Evolutionary conservation across 2,329 filamentous ascomycete species (phyloP), one percentile per base, ranked within the genome.

Genomic region (Ascochyta viciae-villosae): DNA sequence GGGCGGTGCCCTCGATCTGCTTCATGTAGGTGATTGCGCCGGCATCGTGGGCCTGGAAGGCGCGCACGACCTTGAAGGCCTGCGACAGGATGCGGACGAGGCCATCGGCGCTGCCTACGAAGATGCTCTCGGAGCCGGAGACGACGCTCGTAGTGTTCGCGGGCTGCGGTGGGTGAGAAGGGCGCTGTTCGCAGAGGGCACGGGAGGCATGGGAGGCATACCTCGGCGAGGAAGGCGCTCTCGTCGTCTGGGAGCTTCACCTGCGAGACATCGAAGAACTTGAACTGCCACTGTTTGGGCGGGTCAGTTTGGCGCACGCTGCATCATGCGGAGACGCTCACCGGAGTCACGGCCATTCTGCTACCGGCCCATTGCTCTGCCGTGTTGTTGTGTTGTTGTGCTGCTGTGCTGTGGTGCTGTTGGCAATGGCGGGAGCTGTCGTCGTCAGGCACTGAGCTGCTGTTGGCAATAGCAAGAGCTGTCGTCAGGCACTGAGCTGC

Each of bases 191-290:
- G 49, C 42, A 49, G 51, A 34, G 38, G 46, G 54, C 34, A 55
- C 19, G 23, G 53, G 42, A 37, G 50, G 52, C 85, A 86, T 84
- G 23, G 53, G 42, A 37, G 50, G 52, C 85, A 86, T 84, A 90
- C 89, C 76, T 93, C 89, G 80, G 96, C 89, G 73, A 92, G 84
- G 72, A 87, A 84, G 66, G 87, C 87, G 74, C 87, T 89, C 74
- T 96, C 91, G 71, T 89, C 89, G 75, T 96, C 89, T 66, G 84
- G 85, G 69, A 93, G 84, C 72, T 89, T 87, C 76, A 97, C 88
- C 74, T 90, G 89, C 74, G 87, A 87, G 76, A 96, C 92, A 79
- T 97, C 92, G 85, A 99, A 98, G 88, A 99, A 99, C 84, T 96
- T 93, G 82, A 99, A 99, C 90, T 97, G 97, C 94, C 95, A 98